Evolutionary conservation across 164 flowering plant species (phyloP).

Genomic region (Sedum album): DNA sequence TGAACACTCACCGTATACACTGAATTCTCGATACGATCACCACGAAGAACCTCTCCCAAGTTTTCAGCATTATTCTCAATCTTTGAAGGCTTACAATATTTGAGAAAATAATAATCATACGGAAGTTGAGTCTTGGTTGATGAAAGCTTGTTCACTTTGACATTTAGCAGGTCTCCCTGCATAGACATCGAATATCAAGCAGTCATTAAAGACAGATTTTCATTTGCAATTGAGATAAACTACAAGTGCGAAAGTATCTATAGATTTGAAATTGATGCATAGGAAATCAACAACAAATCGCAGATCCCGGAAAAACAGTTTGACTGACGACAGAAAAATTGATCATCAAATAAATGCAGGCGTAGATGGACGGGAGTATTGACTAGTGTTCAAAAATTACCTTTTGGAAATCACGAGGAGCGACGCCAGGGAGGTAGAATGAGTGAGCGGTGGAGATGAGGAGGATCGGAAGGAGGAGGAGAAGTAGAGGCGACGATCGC

Average conservation of each 20-base stretch:
- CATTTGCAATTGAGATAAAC: too few relatives aligned
- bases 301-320: too few relatives aligned
- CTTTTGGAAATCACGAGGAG: conserved; percentile 41
- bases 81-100: conserved; percentile 24
- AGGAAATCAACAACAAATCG: too few relatives aligned
- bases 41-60: conserved; percentile 51
- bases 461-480: conserved; percentile 6
- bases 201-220: too few relatives aligned
- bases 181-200: background rate
- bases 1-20: conserved; percentile 22
- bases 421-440: conserved; percentile 51
- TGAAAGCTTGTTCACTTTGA: conserved; percentile 3
- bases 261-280: too few relatives aligned
- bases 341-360: too few relatives aligned
- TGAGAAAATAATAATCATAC: conserved; percentile 37
- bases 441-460: conserved; percentile 14
- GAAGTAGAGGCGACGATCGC: conserved; percentile 12
- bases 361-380: too few relatives aligned
- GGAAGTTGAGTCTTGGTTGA: conserved; percentile 39
- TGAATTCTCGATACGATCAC: conserved; percentile 50
- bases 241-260: too few relatives aligned
- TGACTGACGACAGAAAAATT: too few relatives aligned
- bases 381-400: too few relatives aligned
- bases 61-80: conserved; percentile 48
- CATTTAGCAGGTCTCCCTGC: background rate